Evolutionary conservation across 495 filamentous ascomycete species (phyloP), one percentile per base, ranked within the genome.

Genomic region (Ramalina peruviana): DNA sequence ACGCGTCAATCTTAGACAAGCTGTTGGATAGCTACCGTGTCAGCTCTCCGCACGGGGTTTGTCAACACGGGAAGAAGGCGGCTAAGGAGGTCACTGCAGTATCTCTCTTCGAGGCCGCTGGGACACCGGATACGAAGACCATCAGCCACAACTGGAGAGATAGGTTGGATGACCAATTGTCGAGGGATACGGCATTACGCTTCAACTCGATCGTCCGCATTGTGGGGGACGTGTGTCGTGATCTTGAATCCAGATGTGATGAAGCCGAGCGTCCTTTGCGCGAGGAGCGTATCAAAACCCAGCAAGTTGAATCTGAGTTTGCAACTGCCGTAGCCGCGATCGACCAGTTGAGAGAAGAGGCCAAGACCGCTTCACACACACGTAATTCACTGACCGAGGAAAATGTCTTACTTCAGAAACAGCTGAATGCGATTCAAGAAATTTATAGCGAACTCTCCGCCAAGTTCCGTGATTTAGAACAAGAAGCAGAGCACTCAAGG

Each of bases 211-310:
- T 77, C 23, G 60, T 78, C 20, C 64, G 65, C 20, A 70, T 66
- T 36, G 62, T 80, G 6, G 69, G 70, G 39, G 64, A 70, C 15
- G 63, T 72, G 16, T 80, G 76, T 53, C 64, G 66, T 16, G 74
- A 80, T 41, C 64, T 80, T 5, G 78, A 81, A 50, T 61, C 63
- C 43, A 68, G 78, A 16, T 80, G 76, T 48, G 61, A 65, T 12
- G 62, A 66, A 26, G 60, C 67, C 2, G 76, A 79, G 58, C 60
- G 55, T 12, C 76, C 76, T 5, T 54, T 79, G 7, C 64, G 62
- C 16, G 59, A 58, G 13, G 69, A 71, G 36, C 65, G 69, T 52
- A 56, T 66, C 53, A 66, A 72, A 33, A 33, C 30, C 30, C 30
- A 33, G 7, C 30, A 11, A 33, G 6, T 33, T 6, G 30, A 33